A percentile compares a stretch with the other conserved stretches of the same genome.
These are phyloP conservation scores for Sporothrix inflata DNA, from an alignment of 2,329 filamentous ascomycete species.

Conservation along the genomic window DNA sequence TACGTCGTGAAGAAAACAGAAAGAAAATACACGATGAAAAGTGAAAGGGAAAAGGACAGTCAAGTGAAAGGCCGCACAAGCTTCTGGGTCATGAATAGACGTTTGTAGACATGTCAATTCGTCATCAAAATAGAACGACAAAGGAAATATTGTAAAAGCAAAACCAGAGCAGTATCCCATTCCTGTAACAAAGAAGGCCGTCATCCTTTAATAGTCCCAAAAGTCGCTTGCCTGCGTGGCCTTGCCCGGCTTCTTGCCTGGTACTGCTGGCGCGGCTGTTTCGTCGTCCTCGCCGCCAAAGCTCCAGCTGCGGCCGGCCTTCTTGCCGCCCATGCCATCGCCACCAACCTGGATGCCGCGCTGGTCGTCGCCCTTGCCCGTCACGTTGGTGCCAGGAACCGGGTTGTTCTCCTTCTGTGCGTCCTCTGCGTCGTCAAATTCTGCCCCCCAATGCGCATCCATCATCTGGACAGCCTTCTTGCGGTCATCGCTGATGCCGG, in stretches of 20 bases:
- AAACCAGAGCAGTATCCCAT: neutral
- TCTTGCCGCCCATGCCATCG: conserved; percentile 68
- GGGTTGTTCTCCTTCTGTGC: conserved; percentile 56
- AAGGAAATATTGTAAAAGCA: conserved; percentile 13
- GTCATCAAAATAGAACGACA: conserved; percentile 23
- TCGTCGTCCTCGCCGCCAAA: conserved; percentile 55
- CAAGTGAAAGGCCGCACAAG: neutral
- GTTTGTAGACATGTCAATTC: conserved; percentile 22
- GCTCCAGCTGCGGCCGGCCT: conserved; percentile 60
- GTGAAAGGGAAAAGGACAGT: neutral
- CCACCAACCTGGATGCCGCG: conserved; percentile 56
- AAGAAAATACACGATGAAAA: conserved; percentile 8
- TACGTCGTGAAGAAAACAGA: neutral
- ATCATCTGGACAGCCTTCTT: conserved; percentile 75
- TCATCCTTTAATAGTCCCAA: conserved; percentile 51
- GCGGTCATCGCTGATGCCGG: conserved; percentile 59
- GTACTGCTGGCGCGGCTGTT: conserved; percentile 46
- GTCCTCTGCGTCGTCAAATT: conserved; percentile 47
- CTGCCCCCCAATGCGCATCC: conserved; percentile 64
- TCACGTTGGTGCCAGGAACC: conserved; percentile 36
- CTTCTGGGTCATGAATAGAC: neutral
- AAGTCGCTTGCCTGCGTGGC: conserved; percentile 46
- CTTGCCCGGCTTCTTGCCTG: conserved; percentile 46
- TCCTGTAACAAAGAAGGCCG: neutral
- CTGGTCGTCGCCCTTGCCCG: conserved; percentile 32